phyloP scores from a whole-genome alignment of 83 land plant genomes.

The Picea abies region DNA sequence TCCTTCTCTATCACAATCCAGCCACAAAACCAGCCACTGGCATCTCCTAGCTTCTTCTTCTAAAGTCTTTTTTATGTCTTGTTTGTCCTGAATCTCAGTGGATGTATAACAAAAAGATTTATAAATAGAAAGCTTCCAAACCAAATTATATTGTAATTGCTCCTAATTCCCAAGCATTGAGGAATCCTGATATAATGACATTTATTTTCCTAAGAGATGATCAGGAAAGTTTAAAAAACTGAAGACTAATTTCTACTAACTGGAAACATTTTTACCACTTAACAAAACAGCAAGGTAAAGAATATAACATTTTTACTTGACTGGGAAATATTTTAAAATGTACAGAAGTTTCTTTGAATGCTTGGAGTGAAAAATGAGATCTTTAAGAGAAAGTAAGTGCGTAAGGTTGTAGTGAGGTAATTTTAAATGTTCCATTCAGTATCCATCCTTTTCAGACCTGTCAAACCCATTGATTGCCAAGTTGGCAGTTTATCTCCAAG shows the following conservation, averaged over 20 bases:
- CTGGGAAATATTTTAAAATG: background rate
- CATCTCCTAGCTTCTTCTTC: constrained; percentile 87
- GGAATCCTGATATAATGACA: background rate
- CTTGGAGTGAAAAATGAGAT: background rate
- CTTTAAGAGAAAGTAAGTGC: background rate
- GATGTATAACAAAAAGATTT: background rate
- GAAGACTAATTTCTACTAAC: background rate
- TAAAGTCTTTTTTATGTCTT: constrained; percentile 67
- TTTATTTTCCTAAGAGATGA: background rate
- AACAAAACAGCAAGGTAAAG: background rate
- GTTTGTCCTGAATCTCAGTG: constrained; percentile 59
- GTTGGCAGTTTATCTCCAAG: no score
- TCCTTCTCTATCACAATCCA: constrained; percentile 96
- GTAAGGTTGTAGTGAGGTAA: background rate
- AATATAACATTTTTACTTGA: background rate
- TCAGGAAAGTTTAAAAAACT: background rate
- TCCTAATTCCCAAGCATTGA: no score
- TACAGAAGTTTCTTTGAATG: background rate
- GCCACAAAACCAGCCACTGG: constrained; percentile 91
- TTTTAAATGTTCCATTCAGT: no score
- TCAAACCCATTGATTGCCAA: no score
- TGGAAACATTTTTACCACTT: background rate
- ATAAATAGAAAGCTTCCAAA: background rate
- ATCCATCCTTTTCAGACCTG: no score
- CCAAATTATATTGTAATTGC: background rate